Base-by-base conservation (phyloP, 2,329 filamentous ascomycete species). In the Aspergillus chevalieri region DNA sequence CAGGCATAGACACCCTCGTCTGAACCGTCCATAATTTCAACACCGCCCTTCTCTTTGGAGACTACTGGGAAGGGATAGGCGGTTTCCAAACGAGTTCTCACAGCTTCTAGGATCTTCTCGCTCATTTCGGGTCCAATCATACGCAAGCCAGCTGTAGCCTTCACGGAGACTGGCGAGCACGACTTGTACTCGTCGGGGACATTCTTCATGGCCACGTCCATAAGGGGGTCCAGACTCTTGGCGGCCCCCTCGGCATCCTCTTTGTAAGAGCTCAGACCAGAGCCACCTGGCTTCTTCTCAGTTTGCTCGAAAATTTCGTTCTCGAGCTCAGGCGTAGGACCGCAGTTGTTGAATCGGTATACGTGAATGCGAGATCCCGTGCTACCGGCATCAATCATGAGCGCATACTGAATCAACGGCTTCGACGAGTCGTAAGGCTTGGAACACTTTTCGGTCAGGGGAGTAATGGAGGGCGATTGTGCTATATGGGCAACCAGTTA, bases 291-390 rank as follows among this genome's bases (percentile, higher is more conserved):
- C 59, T 81, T 84, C 79, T 89, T 92, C 67, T 88, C 84, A 9
- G 91, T 97, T 86, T 91, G 90, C 76, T 92, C 85, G 73, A 98
- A 98, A 51, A 88, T 80, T 68, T 98, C 93, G 65, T 84, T 77
- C 74, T 98, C 93, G 46, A 98, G 81, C 73, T 96, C 91, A 22
- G 93, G 93, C n/a, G 91, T 91, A 6, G 89, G 75, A 10, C 91
- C 93, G 74, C 92, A 98, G 76, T 97, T 97, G 79, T 97, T 97
- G 82, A 97, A 98, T 67, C 90, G 88, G 79, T 96, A 98, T 52
- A 97, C 90, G 75, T 98, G 94, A 67, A 98, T 96, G 61, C 93
- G 87, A 52, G 93, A 97, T 53, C 93, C 93, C 48, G 93, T 97
- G 77, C 91, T 97, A 61, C 93, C 93, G 44, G 93, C 93, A 72